These are phyloP conservation scores for Clitopilus passeckerianus DNA, from an alignment of 768 basidiomycete genomes.

Conservation along the genomic window DNA sequence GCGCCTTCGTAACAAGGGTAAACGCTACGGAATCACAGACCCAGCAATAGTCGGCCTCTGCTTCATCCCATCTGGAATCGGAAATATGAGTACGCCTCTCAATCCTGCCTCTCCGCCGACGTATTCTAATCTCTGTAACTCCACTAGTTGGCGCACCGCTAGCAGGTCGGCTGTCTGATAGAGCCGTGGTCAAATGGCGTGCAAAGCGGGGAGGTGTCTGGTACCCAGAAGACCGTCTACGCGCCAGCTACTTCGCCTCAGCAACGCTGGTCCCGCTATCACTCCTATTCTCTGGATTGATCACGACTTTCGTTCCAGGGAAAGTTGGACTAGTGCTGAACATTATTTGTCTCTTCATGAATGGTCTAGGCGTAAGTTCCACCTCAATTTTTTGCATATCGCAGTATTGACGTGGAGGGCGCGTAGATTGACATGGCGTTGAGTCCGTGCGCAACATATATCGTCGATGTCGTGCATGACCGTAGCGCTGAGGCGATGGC, in stretches of 20 bases:
- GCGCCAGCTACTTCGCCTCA: constrained; percentile 32
- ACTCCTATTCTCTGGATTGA: constrained; percentile 30
- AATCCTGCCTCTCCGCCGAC: background rate
- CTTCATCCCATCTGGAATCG: background rate
- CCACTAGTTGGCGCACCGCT: constrained; percentile 39
- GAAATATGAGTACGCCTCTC: background rate
- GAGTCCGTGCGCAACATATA: constrained; percentile 40
- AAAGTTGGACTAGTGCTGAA: constrained; percentile 9
- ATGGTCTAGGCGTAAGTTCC: constrained; percentile 5
- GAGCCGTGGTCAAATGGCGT: constrained; percentile 30
- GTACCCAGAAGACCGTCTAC: constrained; percentile 51
- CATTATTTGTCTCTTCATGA: constrained; percentile 13
- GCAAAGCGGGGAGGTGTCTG: constrained; percentile 32
- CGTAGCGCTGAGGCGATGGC: constrained; percentile 47
- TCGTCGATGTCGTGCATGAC: constrained; percentile 42
- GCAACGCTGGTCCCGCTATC: constrained; percentile 40
- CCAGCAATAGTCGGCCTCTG: background rate
- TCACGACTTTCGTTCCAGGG: constrained; percentile 32
- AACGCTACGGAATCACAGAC: background rate
- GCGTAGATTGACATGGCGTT: constrained; percentile 32
- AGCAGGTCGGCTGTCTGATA: constrained; percentile 41
- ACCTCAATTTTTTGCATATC: background rate
- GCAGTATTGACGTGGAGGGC: background rate
- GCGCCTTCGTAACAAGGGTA: background rate
- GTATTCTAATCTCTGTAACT: background rate